These are phyloP conservation scores for Epithele typhae DNA, from an alignment of 768 basidiomycete species.

Conservation along the genomic window DNA sequence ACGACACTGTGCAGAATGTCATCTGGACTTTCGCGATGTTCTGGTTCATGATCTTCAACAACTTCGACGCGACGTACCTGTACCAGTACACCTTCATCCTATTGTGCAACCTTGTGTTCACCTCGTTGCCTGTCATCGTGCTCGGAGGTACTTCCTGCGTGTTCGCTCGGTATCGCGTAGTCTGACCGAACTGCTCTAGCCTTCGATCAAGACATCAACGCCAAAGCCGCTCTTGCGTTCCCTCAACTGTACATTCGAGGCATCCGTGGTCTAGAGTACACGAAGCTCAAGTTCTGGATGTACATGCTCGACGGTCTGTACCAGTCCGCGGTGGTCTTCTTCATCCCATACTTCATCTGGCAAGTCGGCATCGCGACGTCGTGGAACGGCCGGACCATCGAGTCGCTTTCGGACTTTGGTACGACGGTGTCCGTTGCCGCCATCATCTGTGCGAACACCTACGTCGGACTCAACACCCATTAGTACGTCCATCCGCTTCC, in stretches of 20 bases:
- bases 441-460: conserved; percentile 84
- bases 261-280: conserved; percentile 91
- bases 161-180: background rate
- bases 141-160: conserved; percentile 66
- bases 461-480: conserved; percentile 83
- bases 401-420: conserved; percentile 83
- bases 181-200: conserved; percentile 37
- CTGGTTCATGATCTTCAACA: conserved; percentile 91
- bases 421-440: conserved; percentile 87
- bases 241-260: conserved; percentile 96
- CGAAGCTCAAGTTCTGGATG: conserved; percentile 85
- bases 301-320: conserved; percentile 95
- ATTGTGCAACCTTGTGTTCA: conserved; percentile 89
- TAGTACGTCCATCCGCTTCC: conserved; percentile 55
- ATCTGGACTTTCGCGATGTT: conserved; percentile 94
- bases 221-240: conserved; percentile 84
- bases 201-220: conserved; percentile 94
- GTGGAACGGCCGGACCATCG: conserved; percentile 77
- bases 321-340: conserved; percentile 85
- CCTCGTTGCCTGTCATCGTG: conserved; percentile 86
- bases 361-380: conserved; percentile 58
- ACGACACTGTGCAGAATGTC: conserved; percentile 55
- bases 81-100: conserved; percentile 95
- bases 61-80: conserved; percentile 92
- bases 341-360: conserved; percentile 79